Base-by-base conservation (phyloP, 148 eudicot species). In the Arctostaphylos glauca region DNA sequence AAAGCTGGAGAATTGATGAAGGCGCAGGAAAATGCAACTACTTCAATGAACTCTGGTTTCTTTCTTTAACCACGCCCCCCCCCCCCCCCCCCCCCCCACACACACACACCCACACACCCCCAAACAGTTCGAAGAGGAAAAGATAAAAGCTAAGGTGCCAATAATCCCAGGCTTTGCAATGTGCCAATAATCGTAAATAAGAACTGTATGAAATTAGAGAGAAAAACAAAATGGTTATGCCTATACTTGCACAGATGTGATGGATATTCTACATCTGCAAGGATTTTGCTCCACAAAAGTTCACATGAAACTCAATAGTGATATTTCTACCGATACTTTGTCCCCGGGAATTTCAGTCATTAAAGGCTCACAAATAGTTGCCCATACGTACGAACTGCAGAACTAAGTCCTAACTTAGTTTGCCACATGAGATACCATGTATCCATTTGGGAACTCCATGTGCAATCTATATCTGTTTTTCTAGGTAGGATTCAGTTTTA, bases 101-200 rank as follows among this genome's bases (percentile, higher is more conserved):
- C n/a, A n/a, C n/a, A n/a, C n/a, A n/a, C n/a, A n/a, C n/a, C n/a
- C n/a, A n/a, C n/a, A n/a, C n/a, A n/a, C n/a, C n/a, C n/a, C n/a
- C n/a, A n/a, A n/a, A n/a, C n/a, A n/a, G n/a, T n/a, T n/a, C n/a
- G n/a, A n/a, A n/a, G n/a, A n/a, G n/a, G n/a, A n/a, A n/a, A n/a
- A n/a, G n/a, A n/a, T n/a, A 64, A 64, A 64, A 62, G 4, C 14
- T 23, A 64, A 14, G 70, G 70, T 64, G 70, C 70, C 38, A 64
- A 64, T 64, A 23, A 23, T 9, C 70, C 70, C 14, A 4, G 70
- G 53, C 48, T 74, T 6, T 48, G 54, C 50, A 74, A 19, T 3
- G 14, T 74, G 77, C 54, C 77, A n/a, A 9, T 74, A 73, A 73
- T 73, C 25, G 9, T 73, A n/a, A n/a, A n/a, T n/a, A n/a, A 3